Conservation (phyloP, 2,329 filamentous ascomycete species). For the Aspergillus clavatus region DNA sequence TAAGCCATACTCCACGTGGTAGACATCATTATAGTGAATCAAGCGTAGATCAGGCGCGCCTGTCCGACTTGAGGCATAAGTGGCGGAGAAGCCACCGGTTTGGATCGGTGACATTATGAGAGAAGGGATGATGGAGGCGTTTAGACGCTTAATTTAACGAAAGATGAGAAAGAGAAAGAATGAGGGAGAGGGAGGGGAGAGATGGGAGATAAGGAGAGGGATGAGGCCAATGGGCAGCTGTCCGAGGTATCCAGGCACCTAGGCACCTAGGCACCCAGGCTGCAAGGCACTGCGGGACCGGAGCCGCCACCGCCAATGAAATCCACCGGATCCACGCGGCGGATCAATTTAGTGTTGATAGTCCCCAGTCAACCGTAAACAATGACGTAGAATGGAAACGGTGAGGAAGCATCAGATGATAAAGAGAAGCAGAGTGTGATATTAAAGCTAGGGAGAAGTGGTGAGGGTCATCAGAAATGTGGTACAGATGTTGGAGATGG, state of each 20-base stretch:
- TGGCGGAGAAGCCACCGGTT: slow-evolving; percentile 37
- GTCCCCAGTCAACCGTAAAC: neutral
- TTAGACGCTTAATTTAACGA: neutral
- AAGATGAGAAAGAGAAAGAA: slow-evolving; percentile 1
- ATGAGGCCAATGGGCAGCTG: neutral
- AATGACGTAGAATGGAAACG: neutral
- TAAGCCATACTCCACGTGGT: slow-evolving; percentile 65
- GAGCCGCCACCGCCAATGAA: slow-evolving; percentile 4
- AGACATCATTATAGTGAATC: slow-evolving; percentile 90
- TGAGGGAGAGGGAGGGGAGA: neutral
- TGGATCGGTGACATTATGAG: slow-evolving; percentile 25
- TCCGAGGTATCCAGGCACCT: slow-evolving; percentile 1
- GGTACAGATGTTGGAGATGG: too few relatives aligned
- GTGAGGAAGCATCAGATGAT: too few relatives aligned
- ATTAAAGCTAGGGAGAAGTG: neutral
- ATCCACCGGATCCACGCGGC: neutral
- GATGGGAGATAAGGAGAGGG: neutral
- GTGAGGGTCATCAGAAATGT: neutral
- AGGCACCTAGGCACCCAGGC: slow-evolving; percentile 4
- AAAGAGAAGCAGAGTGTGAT: neutral
- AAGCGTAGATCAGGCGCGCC: slow-evolving; percentile 68
- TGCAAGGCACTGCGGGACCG: slow-evolving; percentile 1
- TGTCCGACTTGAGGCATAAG: slow-evolving; percentile 39
- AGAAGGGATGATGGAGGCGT: neutral
- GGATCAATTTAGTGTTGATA: neutral